Conservation (phyloP, 805 yeast species). For the Candida glaebosa region DNA sequence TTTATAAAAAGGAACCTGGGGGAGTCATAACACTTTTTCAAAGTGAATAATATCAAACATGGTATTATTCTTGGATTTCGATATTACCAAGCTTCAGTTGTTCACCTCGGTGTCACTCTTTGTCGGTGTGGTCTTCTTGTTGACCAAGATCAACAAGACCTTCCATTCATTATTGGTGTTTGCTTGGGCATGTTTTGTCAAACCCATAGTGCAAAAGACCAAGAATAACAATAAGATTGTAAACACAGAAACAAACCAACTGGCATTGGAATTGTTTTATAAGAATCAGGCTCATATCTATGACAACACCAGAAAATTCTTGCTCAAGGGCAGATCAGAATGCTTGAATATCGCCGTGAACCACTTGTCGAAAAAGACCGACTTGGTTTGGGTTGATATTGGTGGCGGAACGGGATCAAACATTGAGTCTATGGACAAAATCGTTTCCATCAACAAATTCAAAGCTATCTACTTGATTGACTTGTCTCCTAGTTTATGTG, state of each 20-base stretch:
- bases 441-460: slow-evolving; percentile 50
- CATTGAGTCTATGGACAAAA: slow-evolving; percentile 68
- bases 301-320: slow-evolving; percentile 63
- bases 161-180: slow-evolving; percentile 28
- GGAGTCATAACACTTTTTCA: too few relatives aligned
- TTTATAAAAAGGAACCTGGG: too few relatives aligned
- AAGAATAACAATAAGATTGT: slow-evolving; percentile 10
- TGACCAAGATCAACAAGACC: slow-evolving; percentile 17
- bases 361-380: slow-evolving; percentile 45
- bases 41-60: too few relatives aligned
- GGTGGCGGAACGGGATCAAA: slow-evolving; percentile 89
- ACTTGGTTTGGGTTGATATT: slow-evolving; percentile 70
- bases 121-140: slow-evolving; percentile 13
- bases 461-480: slow-evolving; percentile 70
- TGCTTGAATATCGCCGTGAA: slow-evolving; percentile 58
- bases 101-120: slow-evolving; percentile 16
- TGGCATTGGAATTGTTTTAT: slow-evolving; percentile 66
- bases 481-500: slow-evolving; percentile 72
- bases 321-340: slow-evolving; percentile 68
- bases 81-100: slow-evolving; percentile 14
- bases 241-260: slow-evolving; percentile 47
- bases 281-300: slow-evolving; percentile 74
- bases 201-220: slow-evolving; percentile 45
- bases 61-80: slow-evolving; percentile 8
- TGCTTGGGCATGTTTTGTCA: slow-evolving; percentile 54